Evolutionary conservation across 768 basidiomycete species (phyloP).

Genomic region (Lentinus tigrinus): DNA sequence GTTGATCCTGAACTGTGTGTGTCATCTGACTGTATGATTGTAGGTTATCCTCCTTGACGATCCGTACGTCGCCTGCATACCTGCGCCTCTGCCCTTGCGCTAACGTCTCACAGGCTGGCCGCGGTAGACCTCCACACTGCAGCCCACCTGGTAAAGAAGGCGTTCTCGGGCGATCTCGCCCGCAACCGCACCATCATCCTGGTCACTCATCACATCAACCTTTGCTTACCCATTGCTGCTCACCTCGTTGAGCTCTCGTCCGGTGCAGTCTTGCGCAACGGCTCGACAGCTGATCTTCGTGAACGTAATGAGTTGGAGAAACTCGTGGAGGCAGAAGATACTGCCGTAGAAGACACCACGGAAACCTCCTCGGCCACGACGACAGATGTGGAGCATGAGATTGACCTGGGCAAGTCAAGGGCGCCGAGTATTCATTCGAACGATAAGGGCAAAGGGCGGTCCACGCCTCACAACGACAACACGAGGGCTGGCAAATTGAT

Average conservation of each 20-base stretch:
- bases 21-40: background rate
- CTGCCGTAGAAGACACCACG: conserved; percentile 13
- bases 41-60: conserved; percentile 68
- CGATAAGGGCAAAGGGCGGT: background rate
- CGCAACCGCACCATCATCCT: conserved; percentile 71
- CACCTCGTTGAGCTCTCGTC: conserved; percentile 63
- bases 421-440: background rate
- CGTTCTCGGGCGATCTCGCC: conserved; percentile 62
- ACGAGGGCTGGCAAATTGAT: conserved; percentile 49
- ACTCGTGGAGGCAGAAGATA: conserved; percentile 39
- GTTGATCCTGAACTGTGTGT: background rate
- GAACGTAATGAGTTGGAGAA: conserved; percentile 42
- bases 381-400: conserved; percentile 33
- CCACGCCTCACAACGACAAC: background rate
- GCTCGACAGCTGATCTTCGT: conserved; percentile 47
- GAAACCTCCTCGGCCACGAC: conserved; percentile 12
- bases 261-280: conserved; percentile 50
- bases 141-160: conserved; percentile 61
- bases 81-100: conserved; percentile 11
- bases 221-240: conserved; percentile 66
- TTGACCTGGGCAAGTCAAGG: conserved; percentile 24
- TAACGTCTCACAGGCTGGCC: conserved; percentile 44
- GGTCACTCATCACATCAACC: conserved; percentile 78
- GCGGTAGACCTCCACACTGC: conserved; percentile 81
- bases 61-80: conserved; percentile 46